A percentile compares a stretch with the other conserved stretches of the same genome.
Conservation (phyloP, 2,329 filamentous ascomycete species). For the Ascochyta rabiei region DNA sequence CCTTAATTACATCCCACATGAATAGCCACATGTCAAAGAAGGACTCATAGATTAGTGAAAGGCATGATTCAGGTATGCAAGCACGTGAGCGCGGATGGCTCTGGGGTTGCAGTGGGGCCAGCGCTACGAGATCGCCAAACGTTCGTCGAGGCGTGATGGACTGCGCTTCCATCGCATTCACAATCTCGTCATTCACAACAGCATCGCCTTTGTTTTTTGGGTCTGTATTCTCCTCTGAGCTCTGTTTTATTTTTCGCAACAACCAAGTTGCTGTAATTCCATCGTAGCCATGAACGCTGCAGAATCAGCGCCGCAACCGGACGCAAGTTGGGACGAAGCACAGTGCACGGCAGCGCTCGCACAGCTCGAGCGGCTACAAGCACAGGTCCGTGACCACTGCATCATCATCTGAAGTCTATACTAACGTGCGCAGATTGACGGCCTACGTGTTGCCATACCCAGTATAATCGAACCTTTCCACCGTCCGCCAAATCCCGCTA, state of each 20-base stretch:
- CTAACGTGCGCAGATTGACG: slow-evolving; percentile 46
- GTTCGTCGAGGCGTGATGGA: slow-evolving; percentile 4
- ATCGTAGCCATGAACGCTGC: slow-evolving; percentile 23
- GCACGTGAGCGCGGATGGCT: slow-evolving; percentile 16
- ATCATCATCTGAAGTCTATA: not conserved
- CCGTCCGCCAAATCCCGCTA: slow-evolving; percentile 33
- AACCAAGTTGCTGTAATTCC: not conserved
- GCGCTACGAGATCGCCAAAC: slow-evolving; percentile 17
- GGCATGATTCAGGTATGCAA: slow-evolving; percentile 17
- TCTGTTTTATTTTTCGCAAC: not conserved
- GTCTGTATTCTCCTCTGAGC: not conserved
- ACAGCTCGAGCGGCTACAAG: slow-evolving; percentile 52
- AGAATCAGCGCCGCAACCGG: slow-evolving; percentile 22
- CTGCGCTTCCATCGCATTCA: slow-evolving; percentile 7
- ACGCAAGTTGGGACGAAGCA: slow-evolving; percentile 46
- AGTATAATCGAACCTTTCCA: slow-evolving; percentile 50
- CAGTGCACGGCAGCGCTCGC: slow-evolving; percentile 52
- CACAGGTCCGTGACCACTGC: slow-evolving; percentile 42
- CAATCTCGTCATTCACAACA: slow-evolving; percentile 10
- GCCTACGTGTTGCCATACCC: slow-evolving; percentile 52
- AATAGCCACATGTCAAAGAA: too few species aligned
- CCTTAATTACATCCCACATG: too few species aligned
- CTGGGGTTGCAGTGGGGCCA: slow-evolving; percentile 8
- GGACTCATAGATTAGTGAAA: too few species aligned
- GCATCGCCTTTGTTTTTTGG: not conserved